Conservation (phyloP, 176 grass and related monocot species). For the barley (Hordeum vulgare) region MorexV3_pseudomolecules_assembly NC_058522.1:250169-250668, state of each 20-base stretch:
- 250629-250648: background rate
- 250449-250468: constrained; percentile 84
- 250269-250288: constrained; percentile 81
- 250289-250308: constrained; percentile 97
- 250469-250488: constrained; percentile 29
- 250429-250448: constrained; percentile 91
- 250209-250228: constrained; percentile 98
- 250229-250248: constrained; percentile 98
- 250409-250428: constrained; percentile 82
- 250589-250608: background rate
- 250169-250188: constrained; percentile 99
- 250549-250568: background rate
- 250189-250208: constrained; percentile 94
- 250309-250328: constrained; percentile 75
- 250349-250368: constrained; percentile 84
- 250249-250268: constrained; percentile 85
- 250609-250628: background rate
- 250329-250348: constrained; percentile 78
- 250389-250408: constrained; percentile 54
- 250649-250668: background rate
- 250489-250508: background rate
- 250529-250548: background rate
- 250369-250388: constrained; percentile 74
- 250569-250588: background rate
- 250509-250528: too few relatives aligned